Evolutionary conservation across 805 yeast species (phyloP).

Genomic region (Scheffersomyces stipitis): DNA sequence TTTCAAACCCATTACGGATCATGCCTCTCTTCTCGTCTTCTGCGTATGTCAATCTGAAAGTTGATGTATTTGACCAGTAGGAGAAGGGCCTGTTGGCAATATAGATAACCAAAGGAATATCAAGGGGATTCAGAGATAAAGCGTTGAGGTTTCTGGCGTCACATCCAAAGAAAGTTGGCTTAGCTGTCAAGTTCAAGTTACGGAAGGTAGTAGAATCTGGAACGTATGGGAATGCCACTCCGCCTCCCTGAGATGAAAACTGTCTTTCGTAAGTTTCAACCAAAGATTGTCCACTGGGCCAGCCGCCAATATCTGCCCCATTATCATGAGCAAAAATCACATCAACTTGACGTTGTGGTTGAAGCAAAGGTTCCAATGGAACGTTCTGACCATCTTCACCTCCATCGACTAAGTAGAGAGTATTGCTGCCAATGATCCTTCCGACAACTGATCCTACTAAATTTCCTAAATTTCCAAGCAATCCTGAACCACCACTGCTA

Average conservation of each 20-base stretch:
- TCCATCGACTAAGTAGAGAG: conserved; percentile 39
- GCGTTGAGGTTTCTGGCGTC: conserved; percentile 59
- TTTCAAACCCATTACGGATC: conserved; percentile 73
- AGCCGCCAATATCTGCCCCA: conserved; percentile 28
- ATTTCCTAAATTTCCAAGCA: too few species aligned
- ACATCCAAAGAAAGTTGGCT: conserved; percentile 84
- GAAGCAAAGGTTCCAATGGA: conserved; percentile 40
- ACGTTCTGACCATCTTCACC: conserved; percentile 41
- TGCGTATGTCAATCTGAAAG: conserved; percentile 62
- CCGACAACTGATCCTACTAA: conserved; percentile 6
- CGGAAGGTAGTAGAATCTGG: conserved; percentile 66
- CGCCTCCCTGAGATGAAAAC: conserved; percentile 43
- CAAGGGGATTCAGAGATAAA: conserved; percentile 21
- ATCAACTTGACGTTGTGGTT: conserved; percentile 32
- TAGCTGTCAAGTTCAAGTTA: conserved; percentile 57
- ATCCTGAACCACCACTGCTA: conserved; percentile 20
- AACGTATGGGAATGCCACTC: conserved; percentile 73
- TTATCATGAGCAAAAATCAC: conserved; percentile 39
- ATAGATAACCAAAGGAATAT: conserved; percentile 76
- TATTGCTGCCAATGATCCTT: conserved; percentile 12
- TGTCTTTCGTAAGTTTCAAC: conserved; percentile 35
- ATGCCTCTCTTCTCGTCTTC: conserved; percentile 56
- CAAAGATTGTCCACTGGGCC: conserved; percentile 42
- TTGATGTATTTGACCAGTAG: conserved; percentile 66
- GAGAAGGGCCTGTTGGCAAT: conserved; percentile 71